A percentile compares a stretch with the other conserved stretches of the same genome.
Conservation (phyloP, 2,329 filamentous ascomycete genomes). For the Taxawa tesnikishii region DNA sequence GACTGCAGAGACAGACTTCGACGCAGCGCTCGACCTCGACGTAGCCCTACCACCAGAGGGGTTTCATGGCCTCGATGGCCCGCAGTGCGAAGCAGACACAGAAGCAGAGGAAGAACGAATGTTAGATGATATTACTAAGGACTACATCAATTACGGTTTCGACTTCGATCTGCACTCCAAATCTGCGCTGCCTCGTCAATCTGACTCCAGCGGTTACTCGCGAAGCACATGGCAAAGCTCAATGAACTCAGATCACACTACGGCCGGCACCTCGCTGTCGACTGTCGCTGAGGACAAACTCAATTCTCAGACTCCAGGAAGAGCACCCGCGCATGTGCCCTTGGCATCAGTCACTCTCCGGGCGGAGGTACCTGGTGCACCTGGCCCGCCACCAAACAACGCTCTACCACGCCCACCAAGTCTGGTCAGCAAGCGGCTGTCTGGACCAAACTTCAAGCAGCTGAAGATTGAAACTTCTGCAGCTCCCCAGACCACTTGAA, state of each 20-base stretch:
- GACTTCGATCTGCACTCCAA: slow-evolving; percentile 59
- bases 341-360: too few relatives aligned
- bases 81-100: slow-evolving; percentile 18
- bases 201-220: slow-evolving; percentile 70
- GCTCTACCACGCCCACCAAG: slow-evolving; percentile 9
- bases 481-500: slow-evolving; percentile 14
- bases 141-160: slow-evolving; percentile 66
- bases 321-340: neutral
- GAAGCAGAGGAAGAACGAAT: slow-evolving; percentile 38
- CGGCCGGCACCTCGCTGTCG: slow-evolving; percentile 54
- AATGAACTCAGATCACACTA: slow-evolving; percentile 53
- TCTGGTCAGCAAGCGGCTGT: slow-evolving; percentile 57
- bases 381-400: slow-evolving; percentile 8
- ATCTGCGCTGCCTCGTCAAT: slow-evolving; percentile 60
- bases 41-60: neutral
- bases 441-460: slow-evolving; percentile 67
- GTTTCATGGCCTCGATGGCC: slow-evolving; percentile 23
- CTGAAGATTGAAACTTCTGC: slow-evolving; percentile 73
- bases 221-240: slow-evolving; percentile 72
- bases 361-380: neutral
- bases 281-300: slow-evolving; percentile 54
- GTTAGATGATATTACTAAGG: slow-evolving; percentile 77
- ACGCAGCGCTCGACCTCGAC: neutral
- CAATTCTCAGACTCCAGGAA: neutral
- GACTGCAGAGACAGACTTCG: neutral